Conservation (phyloP, 257 asterid species). For the Capsicum baccatum region DNA sequence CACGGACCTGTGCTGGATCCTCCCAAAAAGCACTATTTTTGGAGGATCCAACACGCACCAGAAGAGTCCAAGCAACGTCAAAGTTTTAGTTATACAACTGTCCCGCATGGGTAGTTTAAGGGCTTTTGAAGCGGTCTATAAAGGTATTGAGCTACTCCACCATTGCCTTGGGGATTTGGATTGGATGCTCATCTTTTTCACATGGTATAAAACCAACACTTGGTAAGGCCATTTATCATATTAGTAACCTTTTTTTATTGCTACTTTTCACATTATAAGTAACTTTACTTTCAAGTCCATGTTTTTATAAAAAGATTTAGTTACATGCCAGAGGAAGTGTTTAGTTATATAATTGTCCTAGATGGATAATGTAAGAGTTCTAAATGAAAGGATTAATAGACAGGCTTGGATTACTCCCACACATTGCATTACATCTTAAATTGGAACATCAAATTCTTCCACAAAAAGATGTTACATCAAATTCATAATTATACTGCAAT, state of each 20-base stretch:
- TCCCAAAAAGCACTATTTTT: no score
- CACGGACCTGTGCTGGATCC: no score
- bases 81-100: not conserved
- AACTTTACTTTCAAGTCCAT: slow-evolving; percentile 17
- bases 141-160: slow-evolving; percentile 20
- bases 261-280: not conserved
- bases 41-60: no score
- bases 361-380: not conserved
- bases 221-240: not conserved
- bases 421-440: not conserved
- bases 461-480: not conserved
- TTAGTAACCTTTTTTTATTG: not conserved
- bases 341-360: not conserved
- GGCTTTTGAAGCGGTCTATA: not conserved
- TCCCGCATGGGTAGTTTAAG: not conserved
- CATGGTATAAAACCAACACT: not conserved
- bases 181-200: not conserved
- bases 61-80: no score
- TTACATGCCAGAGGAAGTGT: slow-evolving; percentile 2
- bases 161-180: not conserved
- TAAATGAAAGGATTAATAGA: not conserved
- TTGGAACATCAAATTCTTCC: not conserved
- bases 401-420: not conserved
- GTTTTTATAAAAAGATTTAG: not conserved
- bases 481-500: not conserved